Percentiles rank a stretch among this genome's conserved stretches.
phyloP scores from a whole-genome alignment of 495 filamentous ascomycete species.

The Staphylotrichum longicolle region DNA sequence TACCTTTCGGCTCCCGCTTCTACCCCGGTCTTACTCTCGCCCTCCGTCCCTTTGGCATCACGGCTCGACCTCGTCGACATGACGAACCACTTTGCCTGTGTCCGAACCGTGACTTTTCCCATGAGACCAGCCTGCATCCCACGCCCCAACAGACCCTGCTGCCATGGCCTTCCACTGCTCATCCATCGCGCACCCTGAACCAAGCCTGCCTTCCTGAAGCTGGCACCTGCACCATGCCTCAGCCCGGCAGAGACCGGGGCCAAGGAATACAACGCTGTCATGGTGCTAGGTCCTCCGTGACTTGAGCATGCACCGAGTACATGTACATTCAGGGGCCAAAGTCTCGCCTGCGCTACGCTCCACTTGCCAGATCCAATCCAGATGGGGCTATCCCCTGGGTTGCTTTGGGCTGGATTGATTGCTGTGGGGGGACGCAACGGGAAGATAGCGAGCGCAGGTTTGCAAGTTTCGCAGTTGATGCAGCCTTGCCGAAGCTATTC shows the following conservation, averaged over 20 bases:
- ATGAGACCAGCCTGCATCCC: neutral
- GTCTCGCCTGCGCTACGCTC: too few relatives aligned
- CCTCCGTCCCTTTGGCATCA: neutral
- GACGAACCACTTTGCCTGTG: neutral
- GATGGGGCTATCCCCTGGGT: too few relatives aligned
- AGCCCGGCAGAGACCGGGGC: neutral
- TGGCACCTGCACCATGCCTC: neutral
- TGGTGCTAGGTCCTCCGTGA: neutral
- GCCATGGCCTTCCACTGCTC: neutral
- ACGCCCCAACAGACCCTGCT: neutral
- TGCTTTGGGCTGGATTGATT: too few relatives aligned
- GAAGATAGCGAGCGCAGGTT: too few relatives aligned
- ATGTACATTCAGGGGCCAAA: neutral
- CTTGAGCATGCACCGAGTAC: too few relatives aligned
- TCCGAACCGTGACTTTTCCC: neutral
- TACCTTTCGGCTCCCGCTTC: neutral
- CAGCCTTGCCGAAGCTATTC: too few relatives aligned
- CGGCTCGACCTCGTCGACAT: neutral
- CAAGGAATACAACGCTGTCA: neutral
- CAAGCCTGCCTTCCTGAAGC: constrained; percentile 4
- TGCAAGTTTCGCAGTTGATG: too few relatives aligned
- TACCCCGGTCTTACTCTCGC: neutral
- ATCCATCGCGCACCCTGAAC: neutral
- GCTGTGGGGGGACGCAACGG: too few relatives aligned
- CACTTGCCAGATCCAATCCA: too few relatives aligned